Evolutionary conservation across 2,329 filamentous ascomycete species (phyloP).

Genomic region (Verticillium longisporum): DNA sequence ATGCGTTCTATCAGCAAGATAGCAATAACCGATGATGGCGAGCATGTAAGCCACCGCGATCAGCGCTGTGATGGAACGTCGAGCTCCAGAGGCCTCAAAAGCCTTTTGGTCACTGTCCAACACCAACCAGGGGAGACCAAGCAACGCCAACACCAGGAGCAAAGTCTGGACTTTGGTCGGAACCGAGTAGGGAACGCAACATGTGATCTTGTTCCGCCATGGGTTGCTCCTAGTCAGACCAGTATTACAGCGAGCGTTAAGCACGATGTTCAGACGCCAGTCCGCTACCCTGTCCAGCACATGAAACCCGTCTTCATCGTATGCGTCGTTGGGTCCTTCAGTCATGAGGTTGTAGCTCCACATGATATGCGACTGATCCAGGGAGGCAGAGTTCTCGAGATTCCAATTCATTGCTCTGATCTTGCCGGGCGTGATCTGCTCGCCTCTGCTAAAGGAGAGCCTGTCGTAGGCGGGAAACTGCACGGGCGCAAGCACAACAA

Average conservation of each 20-base stretch:
- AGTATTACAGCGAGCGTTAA: slow-evolving; percentile 47
- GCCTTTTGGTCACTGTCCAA: slow-evolving; percentile 5
- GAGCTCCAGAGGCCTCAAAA: slow-evolving; percentile 17
- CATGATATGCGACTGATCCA: slow-evolving; percentile 34
- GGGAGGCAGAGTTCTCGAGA: slow-evolving; percentile 32
- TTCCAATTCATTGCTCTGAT: slow-evolving; percentile 46
- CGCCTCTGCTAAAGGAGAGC: slow-evolving; percentile 30
- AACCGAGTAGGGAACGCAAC: slow-evolving; percentile 40
- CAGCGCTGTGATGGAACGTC: slow-evolving; percentile 14
- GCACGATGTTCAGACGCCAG: slow-evolving; percentile 38
- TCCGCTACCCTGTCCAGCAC: slow-evolving; percentile 32
- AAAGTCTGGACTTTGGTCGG: slow-evolving; percentile 15
- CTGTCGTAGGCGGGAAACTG: slow-evolving; percentile 33
- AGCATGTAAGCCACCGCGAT: slow-evolving; percentile 19
- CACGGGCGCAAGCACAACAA: slow-evolving; percentile 32
- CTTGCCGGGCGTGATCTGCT: slow-evolving; percentile 38
- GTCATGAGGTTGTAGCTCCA: slow-evolving; percentile 46
- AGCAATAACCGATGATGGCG: slow-evolving; percentile 32
- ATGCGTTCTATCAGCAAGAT: slow-evolving; percentile 46
- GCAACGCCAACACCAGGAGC: slow-evolving; percentile 12
- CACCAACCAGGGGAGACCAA: slow-evolving; percentile 6
- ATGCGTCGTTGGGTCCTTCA: slow-evolving; percentile 33
- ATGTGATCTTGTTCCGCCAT: slow-evolving; percentile 38
- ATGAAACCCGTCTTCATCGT: slow-evolving; percentile 38
- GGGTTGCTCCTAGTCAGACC: slow-evolving; percentile 26